Evolutionary conservation across 352 stramenopile species (phyloP).

Genomic region (Aphanomyces euteiches): DNA sequence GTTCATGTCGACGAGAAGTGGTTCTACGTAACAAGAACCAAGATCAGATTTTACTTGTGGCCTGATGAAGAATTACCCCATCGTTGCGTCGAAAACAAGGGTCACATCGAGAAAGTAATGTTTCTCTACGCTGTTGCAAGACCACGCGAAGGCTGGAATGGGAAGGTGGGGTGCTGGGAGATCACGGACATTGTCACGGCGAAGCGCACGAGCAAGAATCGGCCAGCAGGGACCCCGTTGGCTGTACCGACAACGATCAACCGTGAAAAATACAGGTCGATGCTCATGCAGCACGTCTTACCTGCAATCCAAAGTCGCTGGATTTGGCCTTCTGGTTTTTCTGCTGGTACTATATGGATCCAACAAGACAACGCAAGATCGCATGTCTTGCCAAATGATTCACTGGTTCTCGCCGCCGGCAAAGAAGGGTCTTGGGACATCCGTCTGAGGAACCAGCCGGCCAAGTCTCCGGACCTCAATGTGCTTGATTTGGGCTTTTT

Average conservation of each 20-base stretch:
- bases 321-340: not conserved
- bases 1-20: no score
- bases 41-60: no score
- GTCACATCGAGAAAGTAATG: not conserved
- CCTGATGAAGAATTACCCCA: no score
- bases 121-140: constrained; percentile 1
- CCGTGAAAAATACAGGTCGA: not conserved
- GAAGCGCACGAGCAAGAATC: not conserved
- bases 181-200: not conserved
- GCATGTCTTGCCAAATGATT: no score
- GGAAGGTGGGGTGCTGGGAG: not conserved
- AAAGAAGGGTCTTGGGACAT: no score
- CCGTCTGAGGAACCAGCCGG: no score
- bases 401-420: no score
- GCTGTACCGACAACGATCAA: not conserved
- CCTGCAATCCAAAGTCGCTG: not conserved
- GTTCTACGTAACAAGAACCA: no score
- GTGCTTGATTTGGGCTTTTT: no score
- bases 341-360: not conserved
- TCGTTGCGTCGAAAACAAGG: not conserved
- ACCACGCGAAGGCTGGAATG: not conserved
- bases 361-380: not conserved
- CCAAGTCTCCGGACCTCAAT: no score
- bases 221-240: not conserved
- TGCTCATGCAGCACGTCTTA: not conserved